Evolutionary conservation across 345 rosid genomes (phyloP), one percentile per base, ranked within the genome.

Genomic region (Melaleuca quinquenervia): DNA sequence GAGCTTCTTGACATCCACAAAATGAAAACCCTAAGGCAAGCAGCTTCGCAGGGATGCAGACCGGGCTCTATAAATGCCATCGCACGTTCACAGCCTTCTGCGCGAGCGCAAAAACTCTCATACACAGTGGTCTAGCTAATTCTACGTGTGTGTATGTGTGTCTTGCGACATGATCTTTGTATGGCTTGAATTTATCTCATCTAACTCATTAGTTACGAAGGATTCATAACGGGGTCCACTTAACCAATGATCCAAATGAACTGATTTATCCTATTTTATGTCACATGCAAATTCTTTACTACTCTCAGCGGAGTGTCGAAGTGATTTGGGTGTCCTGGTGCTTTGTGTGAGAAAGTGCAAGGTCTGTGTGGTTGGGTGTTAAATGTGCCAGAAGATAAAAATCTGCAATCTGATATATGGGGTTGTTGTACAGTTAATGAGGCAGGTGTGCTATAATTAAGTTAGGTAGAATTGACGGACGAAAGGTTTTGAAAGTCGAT

Each of bases 171-270:
- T 41, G 3, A 41, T 41, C 2, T 41, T 41, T 41, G 41, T 41
- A 41, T 29, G 20, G 7, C 41, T 62, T 62, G 27, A 62, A 15
- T 0, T 29, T 8, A 27, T 62, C 27, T 62, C 21, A 62, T 62
- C 41, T 0, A 29, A 27, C 27, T 27, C 27, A 1, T 62, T 13
- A 6, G 12, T 0, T 27, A 62, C 1, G 1, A 3, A 3, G 41
- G 41, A 14, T 62, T 62, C 29, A 14, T 62, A 41, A 60, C 14
- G 41, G 13, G 27, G 2, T 6, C 21, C 12, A 27, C 3, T 15
- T 60, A 27, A 27, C 20, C 20, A 27, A 27, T 60, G 74, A 60
- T 60, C 20, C 8, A 60, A 60, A 27, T 3, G 0, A 7, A 7
- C 41, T 62, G 74, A 0, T 60, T 3, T 62, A 1, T 27, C 36